Base-by-base conservation (phyloP, 768 basidiomycete genomes). In the Mycena vitilis region DNA sequence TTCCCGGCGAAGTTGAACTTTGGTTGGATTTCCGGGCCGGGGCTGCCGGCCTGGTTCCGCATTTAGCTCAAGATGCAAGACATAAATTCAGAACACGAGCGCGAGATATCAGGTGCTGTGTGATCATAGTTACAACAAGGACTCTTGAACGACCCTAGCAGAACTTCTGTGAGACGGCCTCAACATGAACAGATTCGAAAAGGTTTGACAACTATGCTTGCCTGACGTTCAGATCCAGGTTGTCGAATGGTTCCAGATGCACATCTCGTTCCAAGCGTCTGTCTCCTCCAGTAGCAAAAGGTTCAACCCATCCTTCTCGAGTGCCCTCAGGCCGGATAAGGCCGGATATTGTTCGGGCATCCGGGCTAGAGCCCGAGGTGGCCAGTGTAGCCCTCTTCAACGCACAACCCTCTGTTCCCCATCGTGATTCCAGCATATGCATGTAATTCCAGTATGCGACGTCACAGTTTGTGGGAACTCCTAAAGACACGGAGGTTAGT, bases 281-380 rank as follows among this genome's bases (percentile, higher is more conserved):
- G 8, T 5, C 3, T 25, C 52, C 8, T 20, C n/a, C 5, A 25
- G 9, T 8, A 62, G 7, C 37, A 45, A 13, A 36, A 65, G 22
- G 30, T 65, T 56, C 30, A 65, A 36, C 36, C 64, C 64, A 10
- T 59, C 55, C 5, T 34, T 7, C 8, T 57, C 51, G 9, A 65
- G 40, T 25, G 10, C 18, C 22, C 53, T 5, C 11, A 59, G 34
- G 4, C 23, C 57, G 10, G 7, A 5, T n/a, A n/a, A n/a, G n/a
- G n/a, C n/a, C n/a, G n/a, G n/a, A n/a, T n/a, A 53, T 23, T 11
- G 49, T 36, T 16, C 10, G 20, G 18, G 30, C 1, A 45, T 60
- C 51, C 18, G 57, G 64, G 2, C 30, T 5, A 30, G 12, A 13
- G 22, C 37, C 25, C 4, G 15, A 45, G 34, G 34, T 30, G 5